Evolutionary conservation across 352 stramenopile species (phyloP), one percentile per base, ranked within the genome.

Genomic region (Globisporangium abappressorium): DNA sequence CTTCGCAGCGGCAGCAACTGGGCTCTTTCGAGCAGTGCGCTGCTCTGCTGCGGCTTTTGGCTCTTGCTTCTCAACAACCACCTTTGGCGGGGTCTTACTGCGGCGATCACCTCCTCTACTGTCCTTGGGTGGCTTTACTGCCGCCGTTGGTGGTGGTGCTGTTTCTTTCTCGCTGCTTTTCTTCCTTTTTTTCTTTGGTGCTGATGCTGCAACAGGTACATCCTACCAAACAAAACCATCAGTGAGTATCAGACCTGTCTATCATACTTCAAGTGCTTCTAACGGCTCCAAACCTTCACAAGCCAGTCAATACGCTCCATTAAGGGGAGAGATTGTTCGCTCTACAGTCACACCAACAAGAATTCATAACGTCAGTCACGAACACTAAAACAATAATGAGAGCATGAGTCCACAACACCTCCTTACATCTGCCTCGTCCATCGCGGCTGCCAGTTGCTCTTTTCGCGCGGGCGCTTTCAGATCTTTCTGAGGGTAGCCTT

Each of bases 291-390:
- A 61, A 66, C 62, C 62, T 68, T 62, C 24, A 68, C 46, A 4
- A 68, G 36, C 63, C 63, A 68, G 53, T 62, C 63, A 22, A 68
- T 61, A 26, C 63, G 63, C 33, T 63, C 63, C 33, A 53, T 62
- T 11, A 68, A 22, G 20, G 63, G 56, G 5, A 68, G 56, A 26
- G 30, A 61, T 43, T 57, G 36, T 4, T 68, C 63, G 54, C 43
- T 68, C 63, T 68, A 28, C 36, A 43, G 8, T 49, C 14, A 64
- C 18, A 26, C 5, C 43, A 24, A 24, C 43, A 20, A 49, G 28
- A 24, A 65, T 26, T 12, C 1, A 54, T 28, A 18, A 9, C 7
- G 15, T 49, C 41, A 49, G 41, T 11, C 24, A 18, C 36, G 15
- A 54, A 6, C 15, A 59, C 4, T 15, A 26, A 20, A 15, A 53